Conservation (phyloP, 2,329 filamentous ascomycete genomes). For the Trichoderma sp. region DNA sequence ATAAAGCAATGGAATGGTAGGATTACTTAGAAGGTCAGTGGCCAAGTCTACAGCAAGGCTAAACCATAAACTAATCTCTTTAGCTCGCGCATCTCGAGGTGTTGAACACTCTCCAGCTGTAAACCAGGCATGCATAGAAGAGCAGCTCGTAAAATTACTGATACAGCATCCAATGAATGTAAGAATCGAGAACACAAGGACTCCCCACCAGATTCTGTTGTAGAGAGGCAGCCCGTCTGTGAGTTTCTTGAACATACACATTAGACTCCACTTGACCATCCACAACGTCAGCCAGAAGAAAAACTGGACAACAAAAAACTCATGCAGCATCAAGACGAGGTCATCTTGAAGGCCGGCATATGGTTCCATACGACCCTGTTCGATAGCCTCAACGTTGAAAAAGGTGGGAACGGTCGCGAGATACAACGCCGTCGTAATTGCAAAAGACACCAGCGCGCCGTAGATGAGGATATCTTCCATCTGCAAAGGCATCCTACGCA, state of each 20-base stretch:
- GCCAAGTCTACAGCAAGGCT: conserved; percentile 24
- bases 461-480: neutral
- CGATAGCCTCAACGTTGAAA: neutral
- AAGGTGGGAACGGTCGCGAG: neutral
- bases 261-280: conserved; percentile 26
- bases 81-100: conserved; percentile 21
- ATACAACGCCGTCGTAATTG: neutral
- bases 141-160: conserved; percentile 27
- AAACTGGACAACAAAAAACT: conserved; percentile 26
- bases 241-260: conserved; percentile 25
- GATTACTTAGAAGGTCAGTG: conserved; percentile 25
- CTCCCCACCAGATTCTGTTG: conserved; percentile 24
- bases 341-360: conserved; percentile 15
- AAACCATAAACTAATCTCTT: conserved; percentile 26
- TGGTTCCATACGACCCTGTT: conserved; percentile 4
- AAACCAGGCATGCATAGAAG: conserved; percentile 26
- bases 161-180: conserved; percentile 25
- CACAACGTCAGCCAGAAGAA: conserved; percentile 27
- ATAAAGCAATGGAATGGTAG: neutral
- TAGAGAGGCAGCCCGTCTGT: conserved; percentile 22
- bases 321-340: conserved; percentile 23
- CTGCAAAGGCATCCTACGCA: neutral
- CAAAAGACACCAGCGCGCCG: neutral
- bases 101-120: conserved; percentile 23
- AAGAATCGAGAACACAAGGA: conserved; percentile 23